Percentiles rank a stretch among this genome's conserved stretches.
Evolutionary conservation across 2,329 filamentous ascomycete genomes (phyloP).

Genomic region (Drechmeria coniospora): DNA sequence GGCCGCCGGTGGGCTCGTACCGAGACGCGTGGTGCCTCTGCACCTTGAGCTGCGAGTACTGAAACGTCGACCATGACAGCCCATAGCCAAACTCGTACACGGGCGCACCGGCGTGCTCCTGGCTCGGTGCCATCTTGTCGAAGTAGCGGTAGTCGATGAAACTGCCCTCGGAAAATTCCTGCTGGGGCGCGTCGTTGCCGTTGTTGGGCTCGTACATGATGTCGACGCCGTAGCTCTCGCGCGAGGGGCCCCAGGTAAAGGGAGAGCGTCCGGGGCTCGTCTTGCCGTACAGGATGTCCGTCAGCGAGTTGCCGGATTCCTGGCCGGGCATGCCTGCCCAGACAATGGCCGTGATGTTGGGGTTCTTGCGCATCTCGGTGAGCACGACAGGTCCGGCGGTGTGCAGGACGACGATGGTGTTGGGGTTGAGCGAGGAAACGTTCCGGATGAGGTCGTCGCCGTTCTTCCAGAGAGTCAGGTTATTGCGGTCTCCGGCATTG

Average conservation of each 20-base stretch:
- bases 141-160: conserved; percentile 62
- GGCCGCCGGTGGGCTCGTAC: conserved; percentile 46
- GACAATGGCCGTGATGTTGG: conserved; percentile 70
- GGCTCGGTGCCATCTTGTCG: conserved; percentile 36
- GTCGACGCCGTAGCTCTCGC: conserved; percentile 52
- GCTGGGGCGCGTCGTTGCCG: conserved; percentile 48
- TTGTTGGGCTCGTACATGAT: conserved; percentile 57
- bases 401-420: conserved; percentile 87
- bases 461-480: conserved; percentile 76
- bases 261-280: conserved; percentile 66
- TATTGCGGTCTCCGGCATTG: conserved; percentile 80
- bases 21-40: conserved; percentile 28
- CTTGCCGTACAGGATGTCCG: conserved; percentile 70
- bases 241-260: conserved; percentile 62
- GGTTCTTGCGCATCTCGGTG: conserved; percentile 56
- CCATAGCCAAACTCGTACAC: conserved; percentile 74
- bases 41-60: conserved; percentile 53
- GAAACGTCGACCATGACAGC: conserved; percentile 65
- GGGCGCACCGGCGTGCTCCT: conserved; percentile 29
- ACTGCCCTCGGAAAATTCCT: conserved; percentile 60
- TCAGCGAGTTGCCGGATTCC: conserved; percentile 65
- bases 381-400: conserved; percentile 67
- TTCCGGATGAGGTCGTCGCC: conserved; percentile 71
- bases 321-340: conserved; percentile 74
- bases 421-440: conserved; percentile 62